Evolutionary conservation across 78 protist genomes (phyloP).

Genomic region (Anaeramoeba ignava): DNA sequence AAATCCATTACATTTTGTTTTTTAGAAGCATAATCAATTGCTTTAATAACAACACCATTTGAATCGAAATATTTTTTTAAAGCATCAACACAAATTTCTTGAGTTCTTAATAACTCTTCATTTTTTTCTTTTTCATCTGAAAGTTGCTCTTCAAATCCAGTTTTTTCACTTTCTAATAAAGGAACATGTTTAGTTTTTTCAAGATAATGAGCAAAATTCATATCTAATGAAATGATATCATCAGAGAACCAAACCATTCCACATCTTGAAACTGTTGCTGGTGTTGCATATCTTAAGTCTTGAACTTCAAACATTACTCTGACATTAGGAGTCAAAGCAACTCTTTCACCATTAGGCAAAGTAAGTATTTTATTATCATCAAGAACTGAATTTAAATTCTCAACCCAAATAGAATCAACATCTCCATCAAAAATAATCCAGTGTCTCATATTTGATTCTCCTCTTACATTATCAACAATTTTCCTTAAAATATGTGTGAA

Average conservation of each 20-base stretch:
- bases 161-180: too few species aligned
- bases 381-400: conserved; percentile 85
- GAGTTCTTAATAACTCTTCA: too few species aligned
- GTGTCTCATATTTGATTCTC: conserved; percentile 54
- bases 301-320: conserved; percentile 84
- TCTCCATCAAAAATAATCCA: conserved; percentile 97
- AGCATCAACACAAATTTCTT: too few species aligned
- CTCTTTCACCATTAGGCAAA: conserved; percentile 94
- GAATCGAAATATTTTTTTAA: too few species aligned
- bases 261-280: conserved; percentile 92
- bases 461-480: conserved; percentile 64
- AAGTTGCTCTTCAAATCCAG: too few species aligned
- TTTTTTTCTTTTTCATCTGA: too few species aligned
- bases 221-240: not conserved
- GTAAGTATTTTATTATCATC: conserved; percentile 95
- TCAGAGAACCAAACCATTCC: conserved; percentile 96
- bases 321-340: conserved; percentile 70
- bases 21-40: conserved; percentile 37
- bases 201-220: too few species aligned
- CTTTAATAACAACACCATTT: too few species aligned
- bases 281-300: conserved; percentile 84
- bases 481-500: conserved; percentile 67
- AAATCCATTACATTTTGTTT: conserved; percentile 69
- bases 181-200: too few species aligned
- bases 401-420: conserved; percentile 98